Base-by-base conservation (phyloP, 345 rosid genomes). In the Eucalyptus erythrocorys region DNA sequence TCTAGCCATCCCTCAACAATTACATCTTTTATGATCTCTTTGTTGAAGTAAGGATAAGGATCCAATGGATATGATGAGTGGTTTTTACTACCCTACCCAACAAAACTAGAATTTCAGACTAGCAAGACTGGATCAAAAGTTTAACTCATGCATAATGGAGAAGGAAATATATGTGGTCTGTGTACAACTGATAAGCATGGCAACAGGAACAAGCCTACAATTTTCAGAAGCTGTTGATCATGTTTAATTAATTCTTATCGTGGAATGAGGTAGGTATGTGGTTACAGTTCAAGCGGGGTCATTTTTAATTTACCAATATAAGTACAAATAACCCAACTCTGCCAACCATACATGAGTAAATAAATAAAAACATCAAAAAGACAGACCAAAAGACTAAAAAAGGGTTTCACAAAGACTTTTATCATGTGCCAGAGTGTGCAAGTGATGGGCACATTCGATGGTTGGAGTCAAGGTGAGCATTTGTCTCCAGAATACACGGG, bases 391-490 rank as follows among this genome's bases (percentile, higher is more conserved):
- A 37, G 79, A 66, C 22, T 21, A 19, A 40, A 71, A 19, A 71
- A 71, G 82, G 82, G 82, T 37, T 76, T 76, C 14, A 16, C 43
- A 71, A 57, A 57, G 21, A 71, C 40, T 16, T 53, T 71, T 82
- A 7, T 59, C 30, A 45, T 88, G 42, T 55, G 64, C 79, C 90
- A 96, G 98, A 93, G 95, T 87, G 98, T 97, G 66, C 98, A 97
- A 94, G 98, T 96, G 85, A 96, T 95, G 99, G 99, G 99, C 86
- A 91, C 94, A 45, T 97, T 96, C 48, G 98, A 96, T 43, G 98
- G 98, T 51, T 96, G 98, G 99, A 96, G 98, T 91, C 98, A 93
- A 91, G 94, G 95, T 45, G 98, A 95, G 91, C 93, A 95, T 91
- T 91, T 96, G 86, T 96, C 99, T 1, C 97, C 99, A 14, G 98